phyloP scores from a whole-genome alignment of 1,139 yeast genomes.

The Yamadazyma diddensiae region DNA sequence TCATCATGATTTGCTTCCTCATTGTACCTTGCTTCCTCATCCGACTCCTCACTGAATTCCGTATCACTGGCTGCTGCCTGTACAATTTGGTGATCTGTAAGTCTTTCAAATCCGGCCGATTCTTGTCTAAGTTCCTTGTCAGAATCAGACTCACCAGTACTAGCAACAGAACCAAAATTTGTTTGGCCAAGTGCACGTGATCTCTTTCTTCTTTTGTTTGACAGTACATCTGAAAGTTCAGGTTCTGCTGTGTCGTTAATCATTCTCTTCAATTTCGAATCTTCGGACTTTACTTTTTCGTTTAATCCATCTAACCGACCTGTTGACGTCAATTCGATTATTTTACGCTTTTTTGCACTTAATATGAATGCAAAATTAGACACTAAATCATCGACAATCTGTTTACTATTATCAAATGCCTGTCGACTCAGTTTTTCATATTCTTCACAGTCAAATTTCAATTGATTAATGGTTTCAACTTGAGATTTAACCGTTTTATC shows the following conservation, averaged over 20 bases:
- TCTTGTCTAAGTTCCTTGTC: too few species aligned
- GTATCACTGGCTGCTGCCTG: slow-evolving; percentile 2
- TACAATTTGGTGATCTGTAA: slow-evolving; percentile 1
- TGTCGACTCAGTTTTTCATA: slow-evolving; percentile 9
- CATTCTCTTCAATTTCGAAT: slow-evolving; percentile 1
- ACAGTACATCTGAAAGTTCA: too few species aligned
- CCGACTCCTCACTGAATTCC: slow-evolving; percentile 2
- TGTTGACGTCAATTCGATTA: slow-evolving; percentile 24
- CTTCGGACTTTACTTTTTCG: slow-evolving; percentile 16
- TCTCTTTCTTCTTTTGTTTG: too few species aligned
- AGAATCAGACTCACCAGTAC: too few species aligned
- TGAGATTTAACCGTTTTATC: neutral
- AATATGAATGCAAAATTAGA: slow-evolving; percentile 36
- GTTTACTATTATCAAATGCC: slow-evolving; percentile 19
- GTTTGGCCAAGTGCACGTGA: too few species aligned
- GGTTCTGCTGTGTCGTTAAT: too few species aligned
- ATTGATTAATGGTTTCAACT: slow-evolving; percentile 1
- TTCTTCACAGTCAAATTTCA: slow-evolving; percentile 8
- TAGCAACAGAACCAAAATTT: too few species aligned
- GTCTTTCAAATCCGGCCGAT: too few species aligned
- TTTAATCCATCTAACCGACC: slow-evolving; percentile 21
- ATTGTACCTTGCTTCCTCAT: neutral
- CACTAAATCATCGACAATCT: slow-evolving; percentile 32
- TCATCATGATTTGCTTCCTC: neutral
- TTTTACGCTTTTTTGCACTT: slow-evolving; percentile 34